phyloP scores from a whole-genome alignment of 192 early-diverging fungal species.

The Funneliformis mosseae region DNA sequence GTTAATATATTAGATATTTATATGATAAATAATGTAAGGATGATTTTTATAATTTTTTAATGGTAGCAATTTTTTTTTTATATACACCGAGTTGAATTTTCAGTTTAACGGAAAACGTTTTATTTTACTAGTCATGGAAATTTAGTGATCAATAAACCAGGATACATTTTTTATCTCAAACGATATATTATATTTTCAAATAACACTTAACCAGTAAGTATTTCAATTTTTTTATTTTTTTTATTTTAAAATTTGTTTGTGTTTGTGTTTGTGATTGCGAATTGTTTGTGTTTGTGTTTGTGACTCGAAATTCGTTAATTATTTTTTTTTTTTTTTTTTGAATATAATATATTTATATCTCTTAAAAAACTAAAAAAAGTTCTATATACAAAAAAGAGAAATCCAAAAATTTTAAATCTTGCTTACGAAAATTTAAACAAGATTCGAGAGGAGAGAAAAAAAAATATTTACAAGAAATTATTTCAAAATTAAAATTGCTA shows the following conservation, averaged over 20 bases:
- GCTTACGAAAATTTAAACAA: neutral
- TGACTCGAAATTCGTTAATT: constrained; percentile 3
- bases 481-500: neutral
- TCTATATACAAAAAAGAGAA: constrained; percentile 12
- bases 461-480: constrained; percentile 7
- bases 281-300: constrained; percentile 9
- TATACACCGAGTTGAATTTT: too few species aligned
- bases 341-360: neutral
- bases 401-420: neutral
- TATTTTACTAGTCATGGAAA: too few species aligned
- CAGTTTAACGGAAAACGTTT: too few species aligned
- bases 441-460: neutral
- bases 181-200: neutral
- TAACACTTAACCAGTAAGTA: neutral
- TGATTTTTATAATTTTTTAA: too few species aligned
- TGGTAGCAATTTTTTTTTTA: too few species aligned
- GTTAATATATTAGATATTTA: too few species aligned
- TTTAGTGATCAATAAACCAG: too few species aligned
- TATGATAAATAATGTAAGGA: too few species aligned
- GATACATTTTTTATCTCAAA: neutral
- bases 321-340: neutral
- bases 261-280: neutral
- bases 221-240: neutral
- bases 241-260: neutral
- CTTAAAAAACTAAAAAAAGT: neutral